Evolutionary conservation across 2,329 filamentous ascomycete species (phyloP), one percentile per base, ranked within the genome.

Genomic region (Aspergillus sp.): DNA sequence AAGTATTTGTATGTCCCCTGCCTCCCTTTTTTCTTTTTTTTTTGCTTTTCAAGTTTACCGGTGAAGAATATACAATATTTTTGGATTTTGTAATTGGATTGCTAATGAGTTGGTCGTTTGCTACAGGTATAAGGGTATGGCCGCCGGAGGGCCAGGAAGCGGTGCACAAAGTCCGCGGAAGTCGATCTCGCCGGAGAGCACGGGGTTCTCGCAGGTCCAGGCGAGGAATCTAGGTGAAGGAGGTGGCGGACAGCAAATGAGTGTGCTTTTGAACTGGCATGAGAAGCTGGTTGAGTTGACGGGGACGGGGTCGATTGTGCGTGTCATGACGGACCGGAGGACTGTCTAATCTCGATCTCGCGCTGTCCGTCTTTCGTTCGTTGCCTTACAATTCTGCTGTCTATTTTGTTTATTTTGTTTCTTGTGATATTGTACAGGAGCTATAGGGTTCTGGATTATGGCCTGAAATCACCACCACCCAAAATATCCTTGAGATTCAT

Each of bases 211-310:
- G 69, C 93, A 97, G 77, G 84, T 93, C 60, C 81, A 83, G 66
- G 70, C 76, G 50, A 77, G 85, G 52, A 77, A 80, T 65, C 77
- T 84, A 60, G 82, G 83, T 54, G 84, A 83, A 45, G 85, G 87
- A 58, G 89, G 90, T 47, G 88, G 91, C 61, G 90, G 91, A 37
- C 88, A 92, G 57, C 90, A 89, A 54, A 98, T 98, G 95, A 98
- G 95, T 72, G 95, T 99, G 52, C 76, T 99, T 72, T 81, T 99
- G 65, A 97, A 92, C 77, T 99, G 95, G 95, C 95, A 99, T 73
- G 95, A 99, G 82, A 99, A 97, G 84, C 85, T 97, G 62, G 91
- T 98, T 4, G 95, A 99, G 70, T 87, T 97, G 70, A 91, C 92
- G 39, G 95, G 95, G 23, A 82, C 92, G 65, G 95, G 95, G 45